Base-by-base conservation (phyloP, 306 rosid genomes). In the Canavalia gladiata region DNA sequence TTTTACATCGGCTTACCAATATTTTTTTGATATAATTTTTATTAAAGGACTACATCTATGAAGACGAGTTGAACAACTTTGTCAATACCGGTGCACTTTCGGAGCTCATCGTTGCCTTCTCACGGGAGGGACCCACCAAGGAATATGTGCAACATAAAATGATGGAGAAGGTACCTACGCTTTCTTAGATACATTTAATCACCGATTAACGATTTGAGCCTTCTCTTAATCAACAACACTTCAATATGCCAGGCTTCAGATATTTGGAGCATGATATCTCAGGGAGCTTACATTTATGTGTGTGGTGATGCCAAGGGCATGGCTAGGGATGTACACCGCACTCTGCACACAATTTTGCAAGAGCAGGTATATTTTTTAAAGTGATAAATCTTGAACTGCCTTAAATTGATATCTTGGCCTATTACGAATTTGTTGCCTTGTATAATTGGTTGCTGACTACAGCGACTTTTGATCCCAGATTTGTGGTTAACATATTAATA, bases 291-390 rank as follows among this genome's bases (percentile, higher is more conserved):
- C 51, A 8, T 96, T 13, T 96, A 94, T 42, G 99, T 96, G 6
- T 96, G 99, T 81, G 99, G 99, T 80, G 99, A 96, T 87, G 99
- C 98, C 41, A 96, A 96, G 90, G 98, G 99, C 84, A 96, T 96
- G 99, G 99, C 99, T 68, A 90, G 71, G 82, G 99, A 96, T 78
- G 99, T 96, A 69, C 99, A 96, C 90, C 93, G 99, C 67, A 84
- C 94, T 67, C 88, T 96, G 25, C 97, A 96, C 81, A 89, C 95
- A n/a, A 92, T 96, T 62, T 84, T 76, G 46, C 94, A 86, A 83
- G 98, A 94, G 77, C 92, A 94, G 98, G 99, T 96, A 83, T 31
- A 51, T 49, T 70, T 50, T 11, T 12, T 62, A 1, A 52, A 37
- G 8, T 18, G 13, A 45, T 31, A 25, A 76, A 41, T 29, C 42